Percentiles rank a stretch among this genome's conserved stretches.
Evolutionary conservation across 1,284 basidiomycete species (phyloP).

Genomic region (Trichosporon sp.): DNA sequence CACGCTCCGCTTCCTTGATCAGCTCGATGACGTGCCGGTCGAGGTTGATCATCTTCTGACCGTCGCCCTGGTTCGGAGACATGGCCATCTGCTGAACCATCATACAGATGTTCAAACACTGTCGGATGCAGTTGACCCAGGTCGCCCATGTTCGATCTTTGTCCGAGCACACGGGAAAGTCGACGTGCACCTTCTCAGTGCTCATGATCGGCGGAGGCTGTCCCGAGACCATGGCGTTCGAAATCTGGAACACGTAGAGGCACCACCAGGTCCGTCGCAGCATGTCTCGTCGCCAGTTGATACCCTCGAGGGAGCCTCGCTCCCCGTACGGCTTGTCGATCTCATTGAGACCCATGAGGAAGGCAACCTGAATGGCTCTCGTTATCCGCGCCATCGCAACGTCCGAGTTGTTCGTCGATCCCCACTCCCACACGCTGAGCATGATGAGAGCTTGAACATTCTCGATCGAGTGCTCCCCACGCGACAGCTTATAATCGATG

Average conservation of each 20-base stretch:
- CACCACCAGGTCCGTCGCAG: conserved; percentile 56
- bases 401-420: conserved; percentile 43
- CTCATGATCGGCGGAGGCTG: conserved; percentile 35
- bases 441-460: conserved; percentile 52
- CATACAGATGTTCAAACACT: conserved; percentile 45
- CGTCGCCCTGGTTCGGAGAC: conserved; percentile 28
- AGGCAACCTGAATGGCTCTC: conserved; percentile 49
- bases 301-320: conserved; percentile 45
- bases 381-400: conserved; percentile 39
- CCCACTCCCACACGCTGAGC: conserved; percentile 56
- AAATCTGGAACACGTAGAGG: conserved; percentile 49
- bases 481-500: conserved; percentile 30
- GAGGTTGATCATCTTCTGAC: conserved; percentile 40
- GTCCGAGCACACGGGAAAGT: conserved; percentile 51
- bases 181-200: conserved; percentile 36
- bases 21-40: conserved; percentile 50
- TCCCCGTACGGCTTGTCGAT: conserved; percentile 39
- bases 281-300: conserved; percentile 53
- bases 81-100: conserved; percentile 47
- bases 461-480: conserved; percentile 39
- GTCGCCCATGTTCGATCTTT: conserved; percentile 52
- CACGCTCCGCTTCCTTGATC: conserved; percentile 52
- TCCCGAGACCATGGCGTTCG: conserved; percentile 42
- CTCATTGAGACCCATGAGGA: conserved; percentile 53
- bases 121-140: conserved; percentile 50